Evolutionary conservation across 2,329 filamentous ascomycete genomes (phyloP), one percentile per base, ranked within the genome.

Genomic region (Rasamsonia emersonii): DNA sequence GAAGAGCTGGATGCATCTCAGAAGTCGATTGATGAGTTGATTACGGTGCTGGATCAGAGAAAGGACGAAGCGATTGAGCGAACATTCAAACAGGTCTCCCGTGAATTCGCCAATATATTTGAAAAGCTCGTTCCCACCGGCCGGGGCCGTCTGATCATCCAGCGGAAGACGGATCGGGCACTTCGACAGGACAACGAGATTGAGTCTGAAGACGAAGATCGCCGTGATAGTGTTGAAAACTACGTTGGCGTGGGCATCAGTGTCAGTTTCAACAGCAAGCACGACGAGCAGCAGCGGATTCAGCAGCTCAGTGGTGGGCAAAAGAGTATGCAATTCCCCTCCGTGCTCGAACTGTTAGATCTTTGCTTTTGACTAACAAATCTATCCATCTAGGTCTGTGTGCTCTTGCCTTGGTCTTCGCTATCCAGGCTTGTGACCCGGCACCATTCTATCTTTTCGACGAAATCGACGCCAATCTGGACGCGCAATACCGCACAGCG

Each of bases 371-470:
- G 5, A 13, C 34, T 40, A 21, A 35, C 26, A 11, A n/a, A n/a
- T n/a, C n/a, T n/a, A n/a, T n/a, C 21, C 18, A 11, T 28, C 18
- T 41, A 86, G 83, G 85, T 75, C 70, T 96, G 40, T 96, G 89
- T 59, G 91, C 91, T 7, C 75, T 98, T n/a, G 93, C 91, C 26
- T 76, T 98, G 31, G 93, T 98, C 46, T 98, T 98, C 56, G 91
- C 91, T n/a, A 93, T 98, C 46, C 91, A 98, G 61, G 85, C 88
- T 46, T 94, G 89, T 38, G 91, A 98, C 56, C 91, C 89, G 7
- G 93, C 89, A 26, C 91, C 91, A 1, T 96, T 98, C 71, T 95
- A 98, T 57, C 88, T 98, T 50, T 98, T 98, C 49, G 91, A 98
- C 58, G 91, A 98, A 62, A 94, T 98, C 42, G 91, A 98, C 54